A percentile compares a stretch with the other conserved stretches of the same genome.
Evolutionary conservation across 1,139 yeast species (phyloP).

Genomic region (Pichia sp.): DNA sequence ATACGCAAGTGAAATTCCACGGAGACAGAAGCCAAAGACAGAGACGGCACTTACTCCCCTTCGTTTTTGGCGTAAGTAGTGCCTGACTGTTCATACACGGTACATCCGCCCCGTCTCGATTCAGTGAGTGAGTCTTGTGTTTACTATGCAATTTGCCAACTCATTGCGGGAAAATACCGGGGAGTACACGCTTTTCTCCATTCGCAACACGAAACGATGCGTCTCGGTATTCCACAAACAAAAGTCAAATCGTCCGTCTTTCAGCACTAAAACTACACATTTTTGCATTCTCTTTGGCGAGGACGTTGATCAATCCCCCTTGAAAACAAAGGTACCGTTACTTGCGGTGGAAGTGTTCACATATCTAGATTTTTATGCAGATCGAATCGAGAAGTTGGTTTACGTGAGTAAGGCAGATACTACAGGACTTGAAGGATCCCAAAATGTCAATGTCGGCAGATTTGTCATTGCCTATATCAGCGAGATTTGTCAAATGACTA

Average conservation of each 20-base stretch:
- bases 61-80: too few relatives aligned
- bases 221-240: slow-evolving; percentile 29
- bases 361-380: slow-evolving; percentile 40
- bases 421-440: slow-evolving; percentile 44
- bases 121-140: too few relatives aligned
- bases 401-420: slow-evolving; percentile 92
- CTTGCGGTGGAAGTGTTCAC: slow-evolving; percentile 65
- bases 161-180: too few relatives aligned
- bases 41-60: too few relatives aligned
- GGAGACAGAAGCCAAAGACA: too few relatives aligned
- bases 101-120: too few relatives aligned
- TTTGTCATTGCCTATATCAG: slow-evolving; percentile 6
- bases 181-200: too few relatives aligned
- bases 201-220: slow-evolving; percentile 4
- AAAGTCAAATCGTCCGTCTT: slow-evolving; percentile 19
- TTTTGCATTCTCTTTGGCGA: slow-evolving; percentile 51
- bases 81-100: too few relatives aligned
- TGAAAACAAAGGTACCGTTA: slow-evolving; percentile 38
- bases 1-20: too few relatives aligned
- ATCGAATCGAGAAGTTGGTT: slow-evolving; percentile 41
- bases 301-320: too few relatives aligned
- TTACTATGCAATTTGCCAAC: too few relatives aligned
- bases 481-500: slow-evolving; percentile 1
- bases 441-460: slow-evolving; percentile 5
- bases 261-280: slow-evolving; percentile 56